phyloP scores from a whole-genome alignment of 2,329 filamentous ascomycete species.

The Clathrospora elynae region DNA sequence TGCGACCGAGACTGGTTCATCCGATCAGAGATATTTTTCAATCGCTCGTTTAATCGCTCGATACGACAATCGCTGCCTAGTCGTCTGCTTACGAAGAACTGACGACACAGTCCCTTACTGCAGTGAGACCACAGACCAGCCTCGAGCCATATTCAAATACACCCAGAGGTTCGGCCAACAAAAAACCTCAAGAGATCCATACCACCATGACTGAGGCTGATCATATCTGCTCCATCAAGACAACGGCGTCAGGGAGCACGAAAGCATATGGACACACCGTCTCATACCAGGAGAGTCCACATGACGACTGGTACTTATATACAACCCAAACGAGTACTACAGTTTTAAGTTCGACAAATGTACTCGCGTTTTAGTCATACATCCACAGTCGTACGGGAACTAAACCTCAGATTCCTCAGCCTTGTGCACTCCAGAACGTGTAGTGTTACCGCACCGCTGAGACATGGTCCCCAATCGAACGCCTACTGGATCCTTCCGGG shows the following conservation, averaged over 20 bases:
- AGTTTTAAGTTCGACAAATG: neutral
- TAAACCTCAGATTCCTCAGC: slow-evolving; percentile 34
- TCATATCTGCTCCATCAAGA: neutral
- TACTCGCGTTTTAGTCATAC: slow-evolving; percentile 13
- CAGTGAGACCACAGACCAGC: neutral
- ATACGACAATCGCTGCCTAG: neutral
- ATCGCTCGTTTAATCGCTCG: neutral
- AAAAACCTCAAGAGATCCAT: too few species aligned
- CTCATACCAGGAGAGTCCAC: neutral
- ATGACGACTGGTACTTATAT: neutral
- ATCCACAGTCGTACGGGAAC: slow-evolving; percentile 16
- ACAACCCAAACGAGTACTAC: too few species aligned
- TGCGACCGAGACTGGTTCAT: slow-evolving; percentile 16
- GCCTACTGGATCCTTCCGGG: slow-evolving; percentile 15
- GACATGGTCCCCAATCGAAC: slow-evolving; percentile 18
- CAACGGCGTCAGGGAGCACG: neutral
- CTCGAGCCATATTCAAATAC: too few species aligned
- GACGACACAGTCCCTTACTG: neutral
- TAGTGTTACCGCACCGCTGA: slow-evolving; percentile 22
- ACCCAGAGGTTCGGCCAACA: too few species aligned
- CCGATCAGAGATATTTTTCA: neutral
- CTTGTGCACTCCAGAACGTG: slow-evolving; percentile 38
- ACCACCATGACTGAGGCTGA: too few species aligned
- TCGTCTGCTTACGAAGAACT: neutral
- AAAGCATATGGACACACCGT: neutral